A percentile compares a stretch with the other conserved stretches of the same genome.
phyloP scores from a whole-genome alignment of 108 stramenopile species.

The Seminavis robusta region DNA sequence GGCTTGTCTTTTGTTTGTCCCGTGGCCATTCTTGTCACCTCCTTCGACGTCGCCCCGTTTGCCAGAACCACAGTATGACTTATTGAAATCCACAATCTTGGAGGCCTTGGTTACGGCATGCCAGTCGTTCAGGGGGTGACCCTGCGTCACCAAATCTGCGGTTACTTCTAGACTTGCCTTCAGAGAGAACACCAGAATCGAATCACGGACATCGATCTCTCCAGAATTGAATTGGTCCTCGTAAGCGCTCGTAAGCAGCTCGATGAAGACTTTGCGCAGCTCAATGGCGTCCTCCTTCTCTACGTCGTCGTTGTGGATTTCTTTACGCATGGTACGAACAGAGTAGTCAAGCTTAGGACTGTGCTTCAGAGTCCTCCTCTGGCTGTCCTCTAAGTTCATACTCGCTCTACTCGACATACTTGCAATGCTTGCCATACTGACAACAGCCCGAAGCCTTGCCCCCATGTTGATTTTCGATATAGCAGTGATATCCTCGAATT shows the following conservation, averaged over 20 bases:
- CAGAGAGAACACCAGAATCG: conserved; percentile 35
- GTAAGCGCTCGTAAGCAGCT: conserved; percentile 44
- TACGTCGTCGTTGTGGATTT: too few relatives aligned
- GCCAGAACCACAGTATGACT: conserved; percentile 1
- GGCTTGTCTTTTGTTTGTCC: too few relatives aligned
- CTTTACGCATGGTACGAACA: too few relatives aligned
- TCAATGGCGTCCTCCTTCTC: conserved; percentile 13
- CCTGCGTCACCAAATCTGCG: conserved; percentile 38
- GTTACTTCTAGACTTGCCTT: conserved; percentile 49
- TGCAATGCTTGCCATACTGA: neutral
- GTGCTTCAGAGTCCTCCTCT: too few relatives aligned
- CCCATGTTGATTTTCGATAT: neutral
- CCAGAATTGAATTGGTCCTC: conserved; percentile 41
- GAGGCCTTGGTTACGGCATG: conserved; percentile 5
- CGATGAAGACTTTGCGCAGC: conserved; percentile 38
- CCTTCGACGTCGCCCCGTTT: too few relatives aligned
- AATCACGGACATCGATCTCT: conserved; percentile 39
- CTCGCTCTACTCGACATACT: neutral
- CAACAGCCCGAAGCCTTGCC: too few relatives aligned
- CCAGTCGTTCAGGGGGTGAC: conserved; percentile 36
- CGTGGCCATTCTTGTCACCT: too few relatives aligned
- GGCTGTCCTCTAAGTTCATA: too few relatives aligned
- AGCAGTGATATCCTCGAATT: conserved; percentile 1
- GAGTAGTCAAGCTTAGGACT: too few relatives aligned
- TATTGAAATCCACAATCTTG: conserved; percentile 4